Conservation (phyloP, 495 filamentous ascomycete species). For the Penicillium lagena region DNA sequence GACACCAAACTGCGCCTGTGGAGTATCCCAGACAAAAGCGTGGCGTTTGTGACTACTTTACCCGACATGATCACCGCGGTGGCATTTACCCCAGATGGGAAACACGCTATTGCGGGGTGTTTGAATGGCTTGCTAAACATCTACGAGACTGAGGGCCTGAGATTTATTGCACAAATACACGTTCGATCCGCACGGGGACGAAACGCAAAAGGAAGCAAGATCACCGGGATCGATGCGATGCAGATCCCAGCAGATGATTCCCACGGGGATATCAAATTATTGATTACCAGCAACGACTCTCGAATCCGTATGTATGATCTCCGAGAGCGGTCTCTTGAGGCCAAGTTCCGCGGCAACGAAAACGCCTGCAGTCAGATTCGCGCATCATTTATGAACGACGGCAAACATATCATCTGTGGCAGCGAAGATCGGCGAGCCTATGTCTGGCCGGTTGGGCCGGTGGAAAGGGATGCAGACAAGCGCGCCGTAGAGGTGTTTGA, state of each 20-base stretch:
- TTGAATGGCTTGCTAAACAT: conserved; percentile 82
- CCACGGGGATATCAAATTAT: conserved; percentile 72
- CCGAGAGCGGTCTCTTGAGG: conserved; percentile 72
- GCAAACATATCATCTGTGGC: conserved; percentile 82
- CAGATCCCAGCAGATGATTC: conserved; percentile 50
- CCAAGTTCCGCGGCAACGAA: conserved; percentile 89
- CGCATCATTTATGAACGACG: conserved; percentile 83
- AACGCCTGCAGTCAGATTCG: conserved; percentile 91
- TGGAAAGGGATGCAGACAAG: conserved; percentile 69
- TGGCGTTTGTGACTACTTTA: conserved; percentile 77
- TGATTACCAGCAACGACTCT: conserved; percentile 94
- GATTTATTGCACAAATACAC: conserved; percentile 75
- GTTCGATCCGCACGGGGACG: conserved; percentile 84
- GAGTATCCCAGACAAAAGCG: conserved; percentile 95
- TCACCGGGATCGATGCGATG: conserved; percentile 87
- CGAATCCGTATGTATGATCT: conserved; percentile 88
- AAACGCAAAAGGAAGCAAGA: conserved; percentile 95
- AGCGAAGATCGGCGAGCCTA: conserved; percentile 88
- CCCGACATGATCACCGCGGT: conserved; percentile 92
- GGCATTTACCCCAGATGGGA: conserved; percentile 87
- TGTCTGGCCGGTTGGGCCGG: conserved; percentile 68
- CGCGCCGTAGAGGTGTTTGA: conserved; percentile 80
- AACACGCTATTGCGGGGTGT: conserved; percentile 82
- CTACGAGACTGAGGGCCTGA: conserved; percentile 92
- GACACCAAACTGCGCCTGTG: conserved; percentile 90